Base-by-base conservation (phyloP, 2,329 filamentous ascomycete species). In the Fusarium heterosporum region DNA sequence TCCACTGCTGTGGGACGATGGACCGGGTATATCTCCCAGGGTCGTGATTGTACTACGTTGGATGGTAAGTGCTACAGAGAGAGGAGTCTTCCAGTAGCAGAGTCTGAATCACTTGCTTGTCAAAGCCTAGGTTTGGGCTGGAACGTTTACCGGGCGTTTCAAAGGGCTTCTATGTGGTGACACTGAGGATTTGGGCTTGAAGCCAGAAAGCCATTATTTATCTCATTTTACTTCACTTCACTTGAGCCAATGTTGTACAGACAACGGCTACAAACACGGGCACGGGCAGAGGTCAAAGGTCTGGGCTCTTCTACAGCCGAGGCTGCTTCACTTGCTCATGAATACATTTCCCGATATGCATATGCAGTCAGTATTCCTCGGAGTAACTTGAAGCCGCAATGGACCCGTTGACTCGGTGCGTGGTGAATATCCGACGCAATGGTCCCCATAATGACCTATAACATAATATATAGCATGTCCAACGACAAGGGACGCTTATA, bases 1-100 rank as follows among this genome's bases (percentile, higher is more conserved):
- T 68, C 60, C 65, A 64, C 64, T 55, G 42, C 55, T 45, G 61
- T 69, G 61, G 61, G 61, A 69, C 61, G 60, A 54, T 61, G 54
- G 51, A 43, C 58, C 52, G 53, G 46, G 64, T 19, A 26, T 53
- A n/a, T 26, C 29, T 47, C n/a, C 40, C 40, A 17, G 29, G 29
- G 36, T 46, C 19, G 40, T 22, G 29, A 12, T 28, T n/a, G 34
- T n/a, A 36, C 34, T 36, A 36, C 14, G 16, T 22, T 22, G 22
- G 22, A 6, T 36, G 10, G 34, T 36, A 36, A 8, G 8, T 9
- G 28, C 28, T 12, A 29, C 19, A 19, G 32, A 3, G 36, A 54
- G 41, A 45, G 32, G 26, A 49, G 39, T 28, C 26, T 48, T 51
- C 34, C 51, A 22, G 22, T 6, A 22, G 6, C 22, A 22, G 22